Conservation (phyloP, 306 rosid species). For the Quercus glauca region DNA sequence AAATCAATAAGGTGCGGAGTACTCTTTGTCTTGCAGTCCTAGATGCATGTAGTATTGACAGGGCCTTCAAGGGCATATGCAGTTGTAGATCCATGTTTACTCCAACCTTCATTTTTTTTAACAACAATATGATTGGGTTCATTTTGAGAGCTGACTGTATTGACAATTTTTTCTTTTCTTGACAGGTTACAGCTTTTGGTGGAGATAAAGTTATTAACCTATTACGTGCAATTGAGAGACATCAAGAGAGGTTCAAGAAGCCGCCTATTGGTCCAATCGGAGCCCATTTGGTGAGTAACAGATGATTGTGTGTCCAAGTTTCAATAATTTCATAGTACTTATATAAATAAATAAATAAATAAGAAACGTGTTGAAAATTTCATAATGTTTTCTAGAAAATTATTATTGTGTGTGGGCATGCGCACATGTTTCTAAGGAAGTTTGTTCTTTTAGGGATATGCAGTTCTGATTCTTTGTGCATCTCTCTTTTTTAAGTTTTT, state of each 20-base stretch:
- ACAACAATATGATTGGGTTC: background rate
- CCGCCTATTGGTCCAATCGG: slow-evolving; percentile 97
- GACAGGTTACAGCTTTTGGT: slow-evolving; percentile 81
- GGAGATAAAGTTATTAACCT: slow-evolving; percentile 64
- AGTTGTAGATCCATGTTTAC: background rate
- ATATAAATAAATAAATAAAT: too few relatives aligned
- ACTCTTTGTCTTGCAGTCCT: slow-evolving; percentile 4
- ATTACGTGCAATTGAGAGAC: slow-evolving; percentile 58
- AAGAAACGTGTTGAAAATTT: background rate
- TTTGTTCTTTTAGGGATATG: background rate
- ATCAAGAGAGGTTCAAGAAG: slow-evolving; percentile 51
- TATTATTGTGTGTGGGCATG: background rate
- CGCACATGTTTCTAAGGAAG: background rate
- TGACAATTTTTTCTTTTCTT: slow-evolving; percentile 14
- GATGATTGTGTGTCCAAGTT: slow-evolving; percentile 4
- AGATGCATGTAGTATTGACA: background rate
- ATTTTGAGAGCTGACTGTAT: background rate
- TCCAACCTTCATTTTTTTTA: background rate
- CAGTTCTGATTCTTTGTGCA: background rate
- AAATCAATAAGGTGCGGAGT: slow-evolving; percentile 61
- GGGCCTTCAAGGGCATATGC: background rate
- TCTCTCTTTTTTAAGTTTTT: background rate
- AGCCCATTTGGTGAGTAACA: slow-evolving; percentile 63
- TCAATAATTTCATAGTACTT: background rate
- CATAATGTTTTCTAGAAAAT: background rate